Conservation (phyloP, 495 filamentous ascomycete genomes). For the Penicillium longicatenatum region DNA sequence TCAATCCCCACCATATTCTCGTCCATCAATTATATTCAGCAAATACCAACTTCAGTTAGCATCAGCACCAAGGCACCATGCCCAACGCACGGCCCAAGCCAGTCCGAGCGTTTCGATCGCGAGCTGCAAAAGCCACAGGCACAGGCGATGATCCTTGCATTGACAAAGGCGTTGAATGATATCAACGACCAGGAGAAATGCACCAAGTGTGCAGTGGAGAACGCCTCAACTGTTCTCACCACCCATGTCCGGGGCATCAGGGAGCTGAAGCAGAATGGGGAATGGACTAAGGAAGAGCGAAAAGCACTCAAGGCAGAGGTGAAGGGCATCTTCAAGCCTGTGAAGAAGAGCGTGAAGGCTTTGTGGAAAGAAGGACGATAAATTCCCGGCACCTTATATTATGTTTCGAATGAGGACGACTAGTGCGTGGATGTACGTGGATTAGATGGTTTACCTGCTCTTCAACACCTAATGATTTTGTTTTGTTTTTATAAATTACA, state of each 20-base stretch:
- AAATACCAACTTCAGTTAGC: background rate
- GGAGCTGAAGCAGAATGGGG: slow-evolving; percentile 18
- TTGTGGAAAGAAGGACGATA: slow-evolving; percentile 13
- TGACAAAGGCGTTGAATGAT: slow-evolving; percentile 15
- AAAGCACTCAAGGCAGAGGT: slow-evolving; percentile 23
- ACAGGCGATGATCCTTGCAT: slow-evolving; percentile 7
- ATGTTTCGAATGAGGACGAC: background rate
- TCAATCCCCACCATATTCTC: background rate
- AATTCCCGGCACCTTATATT: background rate
- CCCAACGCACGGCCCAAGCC: slow-evolving; percentile 14
- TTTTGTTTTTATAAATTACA: no score
- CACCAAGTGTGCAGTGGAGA: slow-evolving; percentile 22
- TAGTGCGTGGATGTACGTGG: background rate
- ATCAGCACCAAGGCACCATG: slow-evolving; percentile 8
- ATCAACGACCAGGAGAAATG: slow-evolving; percentile 18
- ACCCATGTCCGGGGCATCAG: slow-evolving; percentile 14
- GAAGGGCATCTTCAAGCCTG: slow-evolving; percentile 14
- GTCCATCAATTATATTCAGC: background rate
- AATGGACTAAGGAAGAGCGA: slow-evolving; percentile 21
- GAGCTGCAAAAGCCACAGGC: slow-evolving; percentile 14
- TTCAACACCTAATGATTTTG: no score
- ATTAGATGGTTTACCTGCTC: background rate
- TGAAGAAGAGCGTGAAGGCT: slow-evolving; percentile 19
- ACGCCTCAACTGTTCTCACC: slow-evolving; percentile 11
- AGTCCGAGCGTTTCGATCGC: slow-evolving; percentile 15